These are phyloP conservation scores for Castanea crenata DNA, from an alignment of 306 rosid genomes.

Conservation along the genomic window DNA sequence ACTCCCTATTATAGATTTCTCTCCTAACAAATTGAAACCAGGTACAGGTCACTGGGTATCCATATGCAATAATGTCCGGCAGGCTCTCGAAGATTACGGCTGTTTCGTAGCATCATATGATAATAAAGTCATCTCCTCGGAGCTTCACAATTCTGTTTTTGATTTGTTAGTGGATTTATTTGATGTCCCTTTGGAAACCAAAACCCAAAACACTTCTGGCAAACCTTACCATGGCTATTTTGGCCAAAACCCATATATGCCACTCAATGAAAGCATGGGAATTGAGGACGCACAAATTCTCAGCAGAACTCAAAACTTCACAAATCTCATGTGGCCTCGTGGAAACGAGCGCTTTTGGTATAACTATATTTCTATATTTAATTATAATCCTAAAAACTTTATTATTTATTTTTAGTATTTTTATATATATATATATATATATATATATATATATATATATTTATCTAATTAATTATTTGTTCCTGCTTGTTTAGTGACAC, in stretches of 20 bases:
- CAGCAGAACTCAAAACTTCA: slow-evolving; percentile 4
- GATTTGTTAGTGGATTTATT: slow-evolving; percentile 16
- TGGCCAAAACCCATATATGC: not conserved
- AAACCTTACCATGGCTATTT: slow-evolving; percentile 25
- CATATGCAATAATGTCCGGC: slow-evolving; percentile 5
- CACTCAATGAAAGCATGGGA: slow-evolving; percentile 24
- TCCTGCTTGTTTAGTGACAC: not conserved
- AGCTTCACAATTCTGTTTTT: slow-evolving; percentile 10
- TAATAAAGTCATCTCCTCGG: not conserved
- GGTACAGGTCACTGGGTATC: slow-evolving; percentile 23
- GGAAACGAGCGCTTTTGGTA: slow-evolving; percentile 33
- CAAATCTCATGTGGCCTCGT: slow-evolving; percentile 31
- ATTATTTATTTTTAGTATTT: too few relatives aligned
- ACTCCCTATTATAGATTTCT: slow-evolving; percentile 8
- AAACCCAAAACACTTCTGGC: slow-evolving; percentile 14
- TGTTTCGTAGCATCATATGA: slow-evolving; percentile 22
- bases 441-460: too few relatives aligned
- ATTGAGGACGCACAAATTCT: slow-evolving; percentile 4
- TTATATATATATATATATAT: too few relatives aligned
- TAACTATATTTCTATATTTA: not conserved
- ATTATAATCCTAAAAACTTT: too few relatives aligned
- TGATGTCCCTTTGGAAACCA: slow-evolving; percentile 24
- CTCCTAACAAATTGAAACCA: slow-evolving; percentile 1
- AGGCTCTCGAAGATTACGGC: slow-evolving; percentile 36
- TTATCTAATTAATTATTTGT: not conserved